Percentiles rank a stretch among this genome's conserved stretches.
Evolutionary conservation across 192 early-diverging fungal genomes (phyloP).

Genomic region (Mycoemilia scoparia): DNA sequence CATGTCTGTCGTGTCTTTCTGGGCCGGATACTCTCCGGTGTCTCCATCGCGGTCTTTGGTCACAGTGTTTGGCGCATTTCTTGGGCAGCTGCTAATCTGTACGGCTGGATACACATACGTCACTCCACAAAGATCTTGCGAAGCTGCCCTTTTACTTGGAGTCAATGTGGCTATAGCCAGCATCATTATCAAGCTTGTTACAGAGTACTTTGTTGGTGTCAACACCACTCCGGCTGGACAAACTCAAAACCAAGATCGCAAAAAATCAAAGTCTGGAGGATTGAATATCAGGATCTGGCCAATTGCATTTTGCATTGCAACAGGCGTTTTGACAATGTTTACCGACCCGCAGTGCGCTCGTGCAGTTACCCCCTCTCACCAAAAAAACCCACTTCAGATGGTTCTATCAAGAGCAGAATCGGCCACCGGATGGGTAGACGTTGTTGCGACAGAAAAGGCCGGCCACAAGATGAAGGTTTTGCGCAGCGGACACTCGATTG

Average conservation of each 20-base stretch:
- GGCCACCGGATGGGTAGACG: constrained; percentile 62
- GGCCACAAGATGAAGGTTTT: constrained; percentile 45
- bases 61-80: background rate
- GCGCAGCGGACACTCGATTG: constrained; percentile 73
- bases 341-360: constrained; percentile 32
- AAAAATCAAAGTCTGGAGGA: background rate
- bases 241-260: background rate
- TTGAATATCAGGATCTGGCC: background rate
- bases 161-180: constrained; percentile 8
- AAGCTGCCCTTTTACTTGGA: constrained; percentile 9
- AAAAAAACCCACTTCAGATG: constrained; percentile 7
- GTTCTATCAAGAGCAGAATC: constrained; percentile 62
- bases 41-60: constrained; percentile 2
- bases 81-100: constrained; percentile 4
- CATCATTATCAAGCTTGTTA: constrained; percentile 15
- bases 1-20: constrained; percentile 18
- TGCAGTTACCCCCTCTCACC: constrained; percentile 21
- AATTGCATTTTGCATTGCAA: background rate
- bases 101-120: constrained; percentile 2
- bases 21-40: constrained; percentile 8
- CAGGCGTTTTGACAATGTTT: constrained; percentile 9
- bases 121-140: constrained; percentile 5
- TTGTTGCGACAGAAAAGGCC: constrained; percentile 34
- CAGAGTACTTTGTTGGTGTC: constrained; percentile 7
- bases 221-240: background rate